These are phyloP conservation scores for Calycina herbarum DNA, from an alignment of 2,329 filamentous ascomycete genomes.

Conservation along the genomic window DNA sequence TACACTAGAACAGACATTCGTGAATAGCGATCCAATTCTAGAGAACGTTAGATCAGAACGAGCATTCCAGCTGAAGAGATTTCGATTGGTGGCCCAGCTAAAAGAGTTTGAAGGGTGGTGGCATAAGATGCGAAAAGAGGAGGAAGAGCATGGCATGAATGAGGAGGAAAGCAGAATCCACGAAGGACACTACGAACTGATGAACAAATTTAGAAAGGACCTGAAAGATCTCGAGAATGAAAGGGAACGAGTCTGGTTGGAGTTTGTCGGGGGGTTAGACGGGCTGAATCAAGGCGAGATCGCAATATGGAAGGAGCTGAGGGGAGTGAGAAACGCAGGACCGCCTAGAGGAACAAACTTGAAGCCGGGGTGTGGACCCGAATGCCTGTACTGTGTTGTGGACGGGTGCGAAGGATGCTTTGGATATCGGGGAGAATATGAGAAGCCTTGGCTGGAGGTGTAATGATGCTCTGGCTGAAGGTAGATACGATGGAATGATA, in stretches of 20 bases:
- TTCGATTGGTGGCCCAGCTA: slow-evolving; percentile 1
- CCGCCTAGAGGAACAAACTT: neutral
- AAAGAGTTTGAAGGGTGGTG: slow-evolving; percentile 2
- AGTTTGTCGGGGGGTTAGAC: slow-evolving; percentile 13
- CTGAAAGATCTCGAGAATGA: slow-evolving; percentile 11
- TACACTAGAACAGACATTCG: neutral
- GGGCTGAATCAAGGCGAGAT: slow-evolving; percentile 7
- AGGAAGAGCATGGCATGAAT: slow-evolving; percentile 2
- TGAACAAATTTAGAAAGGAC: neutral
- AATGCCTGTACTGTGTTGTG: slow-evolving; percentile 8
- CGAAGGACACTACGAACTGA: slow-evolving; percentile 3
- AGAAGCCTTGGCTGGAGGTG: slow-evolving; percentile 9
- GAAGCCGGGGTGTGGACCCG: neutral
- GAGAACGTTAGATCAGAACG: slow-evolving; percentile 10
- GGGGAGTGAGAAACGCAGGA: slow-evolving; percentile 4
- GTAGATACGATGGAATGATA: neutral
- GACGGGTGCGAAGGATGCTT: slow-evolving; percentile 9
- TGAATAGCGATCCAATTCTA: neutral
- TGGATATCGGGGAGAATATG: neutral
- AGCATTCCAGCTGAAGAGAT: slow-evolving; percentile 3
- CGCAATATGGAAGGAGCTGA: slow-evolving; percentile 8
- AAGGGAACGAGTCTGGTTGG: slow-evolving; percentile 10
- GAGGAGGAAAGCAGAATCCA: slow-evolving; percentile 7
- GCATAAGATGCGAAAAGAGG: neutral
- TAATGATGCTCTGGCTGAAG: neutral